A percentile compares a stretch with the other conserved stretches of the same genome.
Conservation (phyloP, 2,329 filamentous ascomycete species). For the Chaetomiaceae sp. region DNA sequence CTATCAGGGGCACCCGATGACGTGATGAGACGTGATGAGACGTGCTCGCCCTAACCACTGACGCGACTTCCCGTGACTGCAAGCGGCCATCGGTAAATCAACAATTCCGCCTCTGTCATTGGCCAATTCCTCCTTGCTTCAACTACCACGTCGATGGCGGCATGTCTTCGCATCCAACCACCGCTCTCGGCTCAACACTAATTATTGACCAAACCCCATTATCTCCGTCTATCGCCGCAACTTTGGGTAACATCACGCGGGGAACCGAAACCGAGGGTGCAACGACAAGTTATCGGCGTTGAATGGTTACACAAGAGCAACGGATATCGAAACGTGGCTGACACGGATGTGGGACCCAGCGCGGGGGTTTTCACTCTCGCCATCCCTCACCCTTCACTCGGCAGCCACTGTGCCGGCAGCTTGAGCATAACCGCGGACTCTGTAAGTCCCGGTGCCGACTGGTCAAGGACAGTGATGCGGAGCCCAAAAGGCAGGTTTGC, state of each 20-base stretch:
- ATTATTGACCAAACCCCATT: neutral
- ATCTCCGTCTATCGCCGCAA: slow-evolving; percentile 10
- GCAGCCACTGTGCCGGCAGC: no score
- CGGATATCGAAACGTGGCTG: no score
- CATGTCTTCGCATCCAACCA: neutral
- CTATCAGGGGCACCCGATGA: slow-evolving; percentile 6
- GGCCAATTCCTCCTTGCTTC: slow-evolving; percentile 1
- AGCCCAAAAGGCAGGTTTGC: neutral
- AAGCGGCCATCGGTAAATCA: neutral
- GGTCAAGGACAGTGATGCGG: no score
- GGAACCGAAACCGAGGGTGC: slow-evolving; percentile 11
- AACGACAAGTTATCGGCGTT: no score
- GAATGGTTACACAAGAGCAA: no score
- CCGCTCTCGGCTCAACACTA: neutral
- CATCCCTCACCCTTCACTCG: no score
- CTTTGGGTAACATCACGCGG: neutral
- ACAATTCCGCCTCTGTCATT: neutral
- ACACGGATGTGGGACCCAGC: no score
- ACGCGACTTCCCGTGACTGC: slow-evolving; percentile 8
- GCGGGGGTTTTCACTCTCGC: no score
- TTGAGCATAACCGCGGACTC: no score
- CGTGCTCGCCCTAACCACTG: slow-evolving; percentile 17
- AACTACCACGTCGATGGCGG: slow-evolving; percentile 7
- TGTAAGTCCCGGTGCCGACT: no score
- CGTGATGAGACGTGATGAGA: slow-evolving; percentile 24